A percentile compares a stretch with the other conserved stretches of the same genome.
These are phyloP conservation scores for Turnera subulata DNA, from an alignment of 345 rosid species.

Conservation along the genomic window DNA sequence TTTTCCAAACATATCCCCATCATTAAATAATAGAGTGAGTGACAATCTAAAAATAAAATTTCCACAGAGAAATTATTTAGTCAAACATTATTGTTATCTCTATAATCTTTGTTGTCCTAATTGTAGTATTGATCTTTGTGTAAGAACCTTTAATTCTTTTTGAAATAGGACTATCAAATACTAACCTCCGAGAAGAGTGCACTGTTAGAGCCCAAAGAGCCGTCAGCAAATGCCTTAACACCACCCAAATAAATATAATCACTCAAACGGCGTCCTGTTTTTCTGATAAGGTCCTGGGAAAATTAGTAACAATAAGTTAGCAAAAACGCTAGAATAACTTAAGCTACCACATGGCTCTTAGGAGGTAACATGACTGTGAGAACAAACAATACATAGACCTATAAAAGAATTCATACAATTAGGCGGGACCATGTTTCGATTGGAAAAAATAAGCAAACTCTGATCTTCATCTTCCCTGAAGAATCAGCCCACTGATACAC, in stretches of 20 bases:
- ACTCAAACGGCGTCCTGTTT: conserved; percentile 48
- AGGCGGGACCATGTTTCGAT: conserved; percentile 68
- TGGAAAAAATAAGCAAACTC: conserved; percentile 88
- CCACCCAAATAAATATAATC: conserved; percentile 84
- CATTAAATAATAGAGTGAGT: no score
- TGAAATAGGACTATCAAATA: neutral
- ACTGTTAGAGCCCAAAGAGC: conserved; percentile 82
- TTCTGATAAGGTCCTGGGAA: conserved; percentile 49
- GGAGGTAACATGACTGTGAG: neutral
- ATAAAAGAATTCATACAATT: conserved; percentile 40
- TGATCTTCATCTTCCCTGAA: conserved; percentile 63
- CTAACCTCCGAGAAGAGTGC: conserved; percentile 87
- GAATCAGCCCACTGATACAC: conserved; percentile 86
- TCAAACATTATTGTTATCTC: no score
- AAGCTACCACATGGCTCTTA: neutral
- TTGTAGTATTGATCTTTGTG: no score
- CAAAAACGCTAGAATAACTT: neutral
- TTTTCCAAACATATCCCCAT: no score
- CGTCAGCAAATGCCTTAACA: conserved; percentile 90
- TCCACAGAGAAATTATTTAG: no score
- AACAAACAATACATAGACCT: neutral
- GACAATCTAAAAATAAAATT: no score
- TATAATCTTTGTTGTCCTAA: no score
- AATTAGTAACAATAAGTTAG: neutral
- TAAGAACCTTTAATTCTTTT: no score